A percentile compares a stretch with the other conserved stretches of the same genome.
Conservation (phyloP, 2,329 filamentous ascomycete species). For the Beauveria australis region DNA sequence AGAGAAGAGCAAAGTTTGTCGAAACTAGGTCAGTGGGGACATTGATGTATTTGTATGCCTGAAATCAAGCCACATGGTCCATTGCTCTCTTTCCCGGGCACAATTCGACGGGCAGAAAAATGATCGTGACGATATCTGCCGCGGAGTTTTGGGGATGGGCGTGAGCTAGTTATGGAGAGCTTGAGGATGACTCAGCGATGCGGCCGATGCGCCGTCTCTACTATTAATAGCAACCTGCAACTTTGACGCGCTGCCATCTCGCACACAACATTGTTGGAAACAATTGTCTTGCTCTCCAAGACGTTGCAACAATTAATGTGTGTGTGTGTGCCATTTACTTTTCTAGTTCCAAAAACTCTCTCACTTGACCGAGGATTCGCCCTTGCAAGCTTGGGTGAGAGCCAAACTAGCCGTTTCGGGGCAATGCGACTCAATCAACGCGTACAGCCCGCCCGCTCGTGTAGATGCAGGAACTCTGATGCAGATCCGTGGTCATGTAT, state of each 20-base stretch:
- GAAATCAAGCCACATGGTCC: not conserved
- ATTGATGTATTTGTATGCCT: not conserved
- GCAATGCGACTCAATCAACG: not conserved
- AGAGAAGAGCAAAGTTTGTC: not conserved
- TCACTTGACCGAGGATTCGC: not conserved
- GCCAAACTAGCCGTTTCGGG: not conserved
- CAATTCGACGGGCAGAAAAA: constrained; percentile 8
- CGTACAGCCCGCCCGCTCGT: not conserved
- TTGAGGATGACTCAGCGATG: not conserved
- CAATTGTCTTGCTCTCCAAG: too few relatives aligned
- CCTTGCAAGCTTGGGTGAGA: not conserved
- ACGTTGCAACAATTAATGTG: too few relatives aligned
- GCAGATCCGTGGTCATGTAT: not conserved
- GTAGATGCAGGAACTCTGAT: not conserved
- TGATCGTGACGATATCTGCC: constrained; percentile 39
- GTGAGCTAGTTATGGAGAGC: not conserved
- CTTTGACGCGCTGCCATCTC: not conserved
- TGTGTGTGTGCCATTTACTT: too few relatives aligned
- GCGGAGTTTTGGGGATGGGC: constrained; percentile 38
- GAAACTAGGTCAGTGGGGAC: not conserved
- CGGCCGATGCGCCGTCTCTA: not conserved
- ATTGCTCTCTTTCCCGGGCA: not conserved
- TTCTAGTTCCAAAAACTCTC: not conserved
- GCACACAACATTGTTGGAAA: not conserved
- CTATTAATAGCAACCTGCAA: too few relatives aligned